A percentile compares a stretch with the other conserved stretches of the same genome.
Conservation (phyloP, 257 asterid genomes). For the Solanum bulbocastanum region DNA sequence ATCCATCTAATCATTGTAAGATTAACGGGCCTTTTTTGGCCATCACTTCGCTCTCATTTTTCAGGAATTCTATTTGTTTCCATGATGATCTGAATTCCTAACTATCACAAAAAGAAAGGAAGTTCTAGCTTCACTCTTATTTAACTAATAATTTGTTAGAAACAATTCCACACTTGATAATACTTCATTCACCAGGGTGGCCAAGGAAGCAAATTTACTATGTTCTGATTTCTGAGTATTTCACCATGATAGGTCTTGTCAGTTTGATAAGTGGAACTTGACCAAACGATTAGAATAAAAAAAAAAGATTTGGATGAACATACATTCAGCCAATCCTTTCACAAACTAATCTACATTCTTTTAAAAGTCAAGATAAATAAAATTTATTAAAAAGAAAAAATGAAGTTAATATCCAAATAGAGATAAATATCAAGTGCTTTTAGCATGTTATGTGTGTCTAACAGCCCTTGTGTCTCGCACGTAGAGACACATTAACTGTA, state of each 20-base stretch:
- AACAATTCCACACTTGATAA: neutral
- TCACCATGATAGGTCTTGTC: neutral
- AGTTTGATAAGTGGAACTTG: neutral
- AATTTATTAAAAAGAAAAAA: neutral
- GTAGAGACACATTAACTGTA: neutral
- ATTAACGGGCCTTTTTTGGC: neutral
- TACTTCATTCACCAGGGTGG: neutral
- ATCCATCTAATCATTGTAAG: neutral
- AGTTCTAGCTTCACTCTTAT: neutral
- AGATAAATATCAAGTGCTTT: neutral
- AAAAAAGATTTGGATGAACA: neutral
- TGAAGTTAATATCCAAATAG: neutral
- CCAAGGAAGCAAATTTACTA: neutral
- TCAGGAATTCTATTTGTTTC: neutral
- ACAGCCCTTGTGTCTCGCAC: neutral
- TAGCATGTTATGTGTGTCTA: neutral
- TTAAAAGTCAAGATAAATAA: neutral
- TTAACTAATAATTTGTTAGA: neutral
- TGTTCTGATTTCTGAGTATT: neutral
- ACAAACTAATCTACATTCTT: neutral
- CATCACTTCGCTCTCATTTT: neutral
- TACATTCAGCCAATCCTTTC: neutral
- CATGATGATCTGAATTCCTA: neutral
- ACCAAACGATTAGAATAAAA: neutral
- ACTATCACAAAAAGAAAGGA: neutral